Evolutionary conservation across 1,284 basidiomycete genomes (phyloP).

Genomic region (Neonothopanus nambi): DNA sequence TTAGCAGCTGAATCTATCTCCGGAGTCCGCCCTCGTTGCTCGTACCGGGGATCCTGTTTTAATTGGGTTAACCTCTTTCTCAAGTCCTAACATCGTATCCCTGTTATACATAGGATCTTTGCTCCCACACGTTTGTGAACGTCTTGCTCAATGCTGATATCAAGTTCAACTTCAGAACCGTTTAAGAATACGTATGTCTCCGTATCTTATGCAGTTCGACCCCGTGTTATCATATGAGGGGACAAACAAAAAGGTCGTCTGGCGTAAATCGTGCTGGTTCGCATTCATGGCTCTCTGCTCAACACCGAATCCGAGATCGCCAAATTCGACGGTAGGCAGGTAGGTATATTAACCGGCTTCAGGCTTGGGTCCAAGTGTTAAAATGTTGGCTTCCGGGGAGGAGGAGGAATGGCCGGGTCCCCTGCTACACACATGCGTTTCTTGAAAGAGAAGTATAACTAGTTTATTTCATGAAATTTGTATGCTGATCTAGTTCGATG

Average conservation of each 20-base stretch:
- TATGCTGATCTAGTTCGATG: no score
- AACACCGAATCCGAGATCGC: conserved; percentile 4
- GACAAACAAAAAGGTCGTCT: conserved; percentile 4
- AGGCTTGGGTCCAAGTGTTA: no score
- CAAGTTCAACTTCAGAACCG: background rate
- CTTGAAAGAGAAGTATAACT: no score
- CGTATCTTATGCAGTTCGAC: conserved; percentile 1
- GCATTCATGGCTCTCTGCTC: conserved; percentile 2
- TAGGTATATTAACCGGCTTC: no score
- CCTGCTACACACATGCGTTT: no score
- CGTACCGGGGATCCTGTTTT: conserved; percentile 1
- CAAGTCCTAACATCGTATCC: background rate
- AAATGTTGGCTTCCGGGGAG: no score
- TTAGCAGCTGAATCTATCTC: no score
- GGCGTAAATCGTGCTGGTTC: no score
- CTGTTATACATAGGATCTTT: background rate
- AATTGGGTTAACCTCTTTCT: background rate
- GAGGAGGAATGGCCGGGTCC: no score
- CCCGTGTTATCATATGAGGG: conserved; percentile 7
- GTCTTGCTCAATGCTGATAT: conserved; percentile 7
- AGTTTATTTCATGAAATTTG: no score
- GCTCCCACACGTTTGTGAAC: background rate
- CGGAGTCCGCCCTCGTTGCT: no score
- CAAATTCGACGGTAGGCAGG: conserved; percentile 7
- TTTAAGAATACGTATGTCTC: conserved; percentile 4